Percentiles rank a stretch among this genome's conserved stretches.
Evolutionary conservation across 306 rosid genomes (phyloP).

Genomic region (Gastrolobium villosum): DNA sequence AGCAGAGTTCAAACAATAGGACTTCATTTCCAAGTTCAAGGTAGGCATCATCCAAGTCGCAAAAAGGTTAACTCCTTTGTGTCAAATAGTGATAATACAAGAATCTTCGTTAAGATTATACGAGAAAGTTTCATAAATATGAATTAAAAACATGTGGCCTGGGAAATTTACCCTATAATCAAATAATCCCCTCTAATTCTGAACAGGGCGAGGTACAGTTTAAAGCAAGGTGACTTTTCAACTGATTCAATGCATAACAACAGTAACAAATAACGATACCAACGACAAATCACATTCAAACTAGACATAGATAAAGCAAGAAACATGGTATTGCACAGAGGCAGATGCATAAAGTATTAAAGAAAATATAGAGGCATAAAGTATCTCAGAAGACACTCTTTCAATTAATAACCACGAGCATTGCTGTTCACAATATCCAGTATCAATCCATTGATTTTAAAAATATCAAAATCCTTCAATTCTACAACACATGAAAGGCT

Average conservation of each 20-base stretch:
- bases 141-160: not conserved
- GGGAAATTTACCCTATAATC: not conserved
- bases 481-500: too few relatives aligned
- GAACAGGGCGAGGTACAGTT: not conserved
- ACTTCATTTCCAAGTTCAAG: conserved; percentile 1
- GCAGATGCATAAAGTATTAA: not conserved
- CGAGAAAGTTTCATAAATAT: not conserved
- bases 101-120: not conserved
- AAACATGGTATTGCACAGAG: not conserved
- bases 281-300: conserved; percentile 30
- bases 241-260: not conserved
- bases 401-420: too few relatives aligned
- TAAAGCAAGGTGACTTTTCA: not conserved
- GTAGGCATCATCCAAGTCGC: not conserved
- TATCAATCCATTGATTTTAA: too few relatives aligned
- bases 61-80: not conserved
- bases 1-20: not conserved
- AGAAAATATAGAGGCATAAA: not conserved
- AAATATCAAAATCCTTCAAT: too few relatives aligned
- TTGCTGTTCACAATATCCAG: too few relatives aligned
- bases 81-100: not conserved
- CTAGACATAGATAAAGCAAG: not conserved
- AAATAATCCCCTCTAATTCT: not conserved
- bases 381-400: too few relatives aligned
- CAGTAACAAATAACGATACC: not conserved